phyloP scores from a whole-genome alignment of 225 moss, liverwort and hornwort genomes.

The Physcomitrellopsis africana region DNA sequence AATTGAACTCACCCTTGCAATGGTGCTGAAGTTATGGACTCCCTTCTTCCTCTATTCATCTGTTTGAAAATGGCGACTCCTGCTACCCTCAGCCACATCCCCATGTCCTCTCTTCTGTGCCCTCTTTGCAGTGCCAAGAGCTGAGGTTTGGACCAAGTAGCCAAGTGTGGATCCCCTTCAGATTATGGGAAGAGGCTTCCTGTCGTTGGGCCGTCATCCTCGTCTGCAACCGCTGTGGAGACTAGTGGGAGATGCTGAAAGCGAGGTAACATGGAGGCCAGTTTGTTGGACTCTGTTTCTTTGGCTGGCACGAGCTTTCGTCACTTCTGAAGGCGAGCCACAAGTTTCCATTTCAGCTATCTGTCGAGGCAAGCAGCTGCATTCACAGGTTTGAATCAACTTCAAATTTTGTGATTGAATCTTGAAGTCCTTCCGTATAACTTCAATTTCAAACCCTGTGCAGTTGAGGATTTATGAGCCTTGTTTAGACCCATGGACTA shows the following conservation, averaged over 20 bases:
- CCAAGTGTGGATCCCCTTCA: not conserved
- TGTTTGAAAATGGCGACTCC: slow-evolving; percentile 37
- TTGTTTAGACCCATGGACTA: no score
- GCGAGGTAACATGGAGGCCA: slow-evolving; percentile 39
- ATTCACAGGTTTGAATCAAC: slow-evolving; percentile 56
- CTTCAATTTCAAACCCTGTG: not conserved
- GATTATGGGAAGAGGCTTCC: not conserved
- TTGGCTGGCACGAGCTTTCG: slow-evolving; percentile 55
- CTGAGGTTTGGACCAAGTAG: not conserved
- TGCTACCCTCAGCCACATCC: slow-evolving; percentile 12
- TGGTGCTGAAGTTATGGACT: not conserved
- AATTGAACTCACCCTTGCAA: slow-evolving; percentile 6
- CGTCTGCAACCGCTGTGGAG: slow-evolving; percentile 6
- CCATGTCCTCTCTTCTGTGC: slow-evolving; percentile 11
- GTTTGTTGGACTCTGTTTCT: slow-evolving; percentile 31
- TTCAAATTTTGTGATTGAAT: not conserved
- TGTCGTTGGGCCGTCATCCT: not conserved
- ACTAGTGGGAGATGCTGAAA: slow-evolving; percentile 15
- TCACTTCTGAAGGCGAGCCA: slow-evolving; percentile 40
- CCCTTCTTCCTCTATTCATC: not conserved
- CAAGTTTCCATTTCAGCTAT: slow-evolving; percentile 64
- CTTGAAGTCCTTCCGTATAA: not conserved
- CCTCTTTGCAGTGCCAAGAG: not conserved
- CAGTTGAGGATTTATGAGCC: not conserved
- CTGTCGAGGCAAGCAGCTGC: slow-evolving; percentile 79